Evolutionary conservation across 768 basidiomycete species (phyloP).

Genomic region (Amanita pseudoporphyria): DNA sequence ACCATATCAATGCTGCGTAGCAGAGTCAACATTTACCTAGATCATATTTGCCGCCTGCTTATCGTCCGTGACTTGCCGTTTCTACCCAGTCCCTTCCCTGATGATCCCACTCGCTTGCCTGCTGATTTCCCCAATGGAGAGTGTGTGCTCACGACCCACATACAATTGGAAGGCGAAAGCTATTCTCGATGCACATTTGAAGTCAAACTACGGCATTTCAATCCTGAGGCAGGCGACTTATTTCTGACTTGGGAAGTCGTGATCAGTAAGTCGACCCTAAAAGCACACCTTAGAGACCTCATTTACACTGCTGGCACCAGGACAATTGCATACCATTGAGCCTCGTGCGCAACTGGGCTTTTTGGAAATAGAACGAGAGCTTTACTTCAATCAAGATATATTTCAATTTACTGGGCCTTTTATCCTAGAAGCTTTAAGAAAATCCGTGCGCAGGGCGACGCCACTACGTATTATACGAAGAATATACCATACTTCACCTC

Average conservation of each 20-base stretch:
- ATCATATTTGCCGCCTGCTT: background rate
- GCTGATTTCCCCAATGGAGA: constrained; percentile 1
- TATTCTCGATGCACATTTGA: background rate
- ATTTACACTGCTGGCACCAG: background rate
- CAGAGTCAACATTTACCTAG: background rate
- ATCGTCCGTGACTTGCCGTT: background rate
- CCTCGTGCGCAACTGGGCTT: background rate
- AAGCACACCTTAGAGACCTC: background rate
- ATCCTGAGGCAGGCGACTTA: background rate
- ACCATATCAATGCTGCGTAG: background rate
- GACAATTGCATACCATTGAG: background rate
- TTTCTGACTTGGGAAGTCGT: constrained; percentile 5
- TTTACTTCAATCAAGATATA: background rate
- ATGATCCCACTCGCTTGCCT: constrained; percentile 3
- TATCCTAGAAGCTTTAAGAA: background rate
- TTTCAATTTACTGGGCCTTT: background rate
- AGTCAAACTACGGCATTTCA: constrained; percentile 5
- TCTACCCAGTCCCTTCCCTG: constrained; percentile 1
- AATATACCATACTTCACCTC: background rate
- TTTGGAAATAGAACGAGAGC: background rate
- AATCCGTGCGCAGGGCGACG: background rate
- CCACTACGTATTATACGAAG: background rate
- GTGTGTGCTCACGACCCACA: background rate
- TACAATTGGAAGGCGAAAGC: background rate
- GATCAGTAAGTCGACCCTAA: background rate